Evolutionary conservation across 192 early-diverging fungal species (phyloP), one percentile per base, ranked within the genome.

Genomic region (Endogone sp.): DNA sequence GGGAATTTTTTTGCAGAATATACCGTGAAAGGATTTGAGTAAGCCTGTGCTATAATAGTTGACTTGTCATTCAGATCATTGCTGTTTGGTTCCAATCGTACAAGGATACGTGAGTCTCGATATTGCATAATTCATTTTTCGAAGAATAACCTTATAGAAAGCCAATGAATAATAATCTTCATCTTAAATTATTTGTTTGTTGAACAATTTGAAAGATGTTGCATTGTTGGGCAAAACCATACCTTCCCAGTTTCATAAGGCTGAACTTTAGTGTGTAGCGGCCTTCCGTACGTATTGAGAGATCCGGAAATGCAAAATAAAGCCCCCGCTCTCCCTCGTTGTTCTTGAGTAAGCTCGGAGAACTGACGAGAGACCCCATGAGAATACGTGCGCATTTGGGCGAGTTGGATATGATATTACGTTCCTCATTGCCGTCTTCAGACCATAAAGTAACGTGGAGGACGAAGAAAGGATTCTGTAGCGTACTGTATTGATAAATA

Each of bases 1-100:
- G 91, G 91, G 66, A 91, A 93, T 65, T 90, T 91, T 77, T 93
- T 93, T 23, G 89, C 88, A 8, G 91, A 93, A 68, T 85, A 93
- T 44, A 93, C 91, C 24, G 88, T 90, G 64, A 93, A 93, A 20
- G 84, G 82, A 22, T 90, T 82, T 2, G 89, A 89, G 68, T 80
- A 85, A 3, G 81, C 77, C 54, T 81, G 79, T 3, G 85, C 68
- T 31, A 93, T 75, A 29, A 85, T 74, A 10, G 56, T 77, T 2
- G 84, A 82, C 22, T 80, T 73, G 57, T 82, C 82, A 73, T 81
- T 68, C 23, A 75, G 73, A 20, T 82, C 79, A 29, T 80, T 68
- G 70, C 82, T 85, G 56, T 77, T 37, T 24, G 56, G 23, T 32
- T 71, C 70, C n/a, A n/a, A n/a, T n/a, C n/a, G n/a, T n/a, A n/a